Base-by-base conservation (phyloP, 306 rosid genomes). In the Rubus parviflorus region DNA sequence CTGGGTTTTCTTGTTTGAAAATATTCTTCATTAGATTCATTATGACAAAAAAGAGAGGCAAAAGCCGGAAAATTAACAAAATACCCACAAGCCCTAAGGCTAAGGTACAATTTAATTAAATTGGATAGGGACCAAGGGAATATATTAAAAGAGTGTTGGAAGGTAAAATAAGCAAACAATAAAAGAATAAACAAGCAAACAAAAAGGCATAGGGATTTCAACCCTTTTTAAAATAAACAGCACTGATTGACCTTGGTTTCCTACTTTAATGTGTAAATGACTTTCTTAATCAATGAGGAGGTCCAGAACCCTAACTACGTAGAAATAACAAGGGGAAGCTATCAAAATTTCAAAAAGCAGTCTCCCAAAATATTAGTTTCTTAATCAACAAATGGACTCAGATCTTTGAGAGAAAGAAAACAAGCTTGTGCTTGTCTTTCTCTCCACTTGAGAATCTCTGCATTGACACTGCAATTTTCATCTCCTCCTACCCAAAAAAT, bases 351-450 rank as follows among this genome's bases (percentile, higher is more conserved):
- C 83, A 77, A 90, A 93, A 93, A 90, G 90, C 87, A 80, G 64
- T 86, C 81, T 64, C 82, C 80, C 71, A 75, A 75, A 78, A 80
- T 74, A 77, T 78, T 79, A 80, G 66, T 84, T 77, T 89, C 82
- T 75, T 76, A 81, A 75, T 83, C 85, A 73, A 52, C 85, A 73
- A 88, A 86, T 81, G 76, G 86, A 84, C 83, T 85, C 83, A 58
- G 83, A 85, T 89, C 83, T 87, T 87, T 88, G 66, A 70, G 83
- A 68, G 73, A 38, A 87, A 85, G 79, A 83, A 80, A 81, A 74
- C 91, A 87, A 71, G 89, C 72, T 86, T 95, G 97, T 89, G 71
- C 79, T 92, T 96, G 97, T 91, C 96, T 80, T 87, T 84, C 87
- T 85, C 92, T 82, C 66, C 79, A 73, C 57, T 82, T 25, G 48